A percentile compares a stretch with the other conserved stretches of the same genome.
Evolutionary conservation across 108 stramenopile species (phyloP).

Genomic region (Fragilaria radians): DNA sequence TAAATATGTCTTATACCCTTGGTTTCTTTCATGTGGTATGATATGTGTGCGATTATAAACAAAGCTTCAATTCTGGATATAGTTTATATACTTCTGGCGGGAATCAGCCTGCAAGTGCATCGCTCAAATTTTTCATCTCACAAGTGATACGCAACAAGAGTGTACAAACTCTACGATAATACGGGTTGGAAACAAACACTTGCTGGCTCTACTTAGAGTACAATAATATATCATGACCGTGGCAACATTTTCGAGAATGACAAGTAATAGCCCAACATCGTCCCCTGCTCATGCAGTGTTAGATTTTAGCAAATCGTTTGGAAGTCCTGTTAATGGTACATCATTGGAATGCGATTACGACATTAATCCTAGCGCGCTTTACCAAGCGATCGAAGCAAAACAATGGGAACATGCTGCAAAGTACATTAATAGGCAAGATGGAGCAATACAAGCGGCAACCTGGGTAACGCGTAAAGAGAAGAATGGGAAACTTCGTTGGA

Average conservation of each 20-base stretch:
- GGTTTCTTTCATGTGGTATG: too few relatives aligned
- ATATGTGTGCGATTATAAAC: too few relatives aligned
- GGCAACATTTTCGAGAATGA: background rate
- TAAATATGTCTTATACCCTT: background rate
- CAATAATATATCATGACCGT: background rate
- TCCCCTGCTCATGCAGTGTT: background rate
- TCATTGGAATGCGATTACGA: constrained; percentile 65
- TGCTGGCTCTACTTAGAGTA: too few relatives aligned
- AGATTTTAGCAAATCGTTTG: background rate
- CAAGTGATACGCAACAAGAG: background rate
- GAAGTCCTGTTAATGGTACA: background rate
- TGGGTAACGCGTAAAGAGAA: constrained; percentile 72
- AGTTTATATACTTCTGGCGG: background rate
- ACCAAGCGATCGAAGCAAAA: constrained; percentile 59
- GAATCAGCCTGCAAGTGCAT: background rate
- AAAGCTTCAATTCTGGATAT: background rate
- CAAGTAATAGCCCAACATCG: background rate
- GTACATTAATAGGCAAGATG: background rate
- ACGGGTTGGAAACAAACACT: too few relatives aligned
- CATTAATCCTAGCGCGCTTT: constrained; percentile 53
- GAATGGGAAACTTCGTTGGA: constrained; percentile 76
- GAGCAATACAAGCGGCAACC: constrained; percentile 25
- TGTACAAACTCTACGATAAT: too few relatives aligned
- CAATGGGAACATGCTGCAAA: constrained; percentile 53
- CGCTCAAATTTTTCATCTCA: background rate